phyloP scores from a whole-genome alignment of 1,284 basidiomycete genomes.

The Ceratorhiza oryzae-sativae region DNA sequence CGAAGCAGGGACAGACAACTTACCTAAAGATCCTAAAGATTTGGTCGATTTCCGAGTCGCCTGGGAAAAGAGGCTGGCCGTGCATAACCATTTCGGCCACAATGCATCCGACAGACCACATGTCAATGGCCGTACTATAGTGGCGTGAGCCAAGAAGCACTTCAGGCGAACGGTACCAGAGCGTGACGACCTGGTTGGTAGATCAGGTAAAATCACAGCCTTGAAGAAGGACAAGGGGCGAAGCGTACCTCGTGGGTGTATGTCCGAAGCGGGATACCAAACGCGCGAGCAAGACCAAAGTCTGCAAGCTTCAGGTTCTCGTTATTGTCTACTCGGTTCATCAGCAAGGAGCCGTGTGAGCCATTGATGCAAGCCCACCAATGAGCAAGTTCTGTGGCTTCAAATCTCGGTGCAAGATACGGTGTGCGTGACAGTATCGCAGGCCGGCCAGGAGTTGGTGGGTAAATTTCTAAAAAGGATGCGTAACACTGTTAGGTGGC shows the following conservation, averaged over 20 bases:
- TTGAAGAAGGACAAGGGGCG: slow-evolving; percentile 14
- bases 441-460: slow-evolving; percentile 87
- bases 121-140: slow-evolving; percentile 96
- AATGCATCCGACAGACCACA: slow-evolving; percentile 96
- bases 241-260: slow-evolving; percentile 92
- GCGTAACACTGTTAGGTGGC: background rate
- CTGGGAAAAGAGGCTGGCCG: slow-evolving; percentile 92
- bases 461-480: slow-evolving; percentile 79
- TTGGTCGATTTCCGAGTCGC: slow-evolving; percentile 99
- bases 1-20: slow-evolving; percentile 43
- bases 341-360: background rate
- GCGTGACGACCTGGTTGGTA: slow-evolving; percentile 83
- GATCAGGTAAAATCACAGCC: slow-evolving; percentile 35
- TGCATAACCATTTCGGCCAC: slow-evolving; percentile 92
- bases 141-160: slow-evolving; percentile 95
- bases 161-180: slow-evolving; percentile 98
- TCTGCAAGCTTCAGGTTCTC: slow-evolving; percentile 95
- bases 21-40: slow-evolving; percentile 99
- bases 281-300: slow-evolving; percentile 95
- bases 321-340: slow-evolving; percentile 63
- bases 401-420: slow-evolving; percentile 95
- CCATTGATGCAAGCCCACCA: slow-evolving; percentile 27
- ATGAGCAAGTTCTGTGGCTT: slow-evolving; percentile 99
- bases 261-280: slow-evolving; percentile 96
- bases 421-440: slow-evolving; percentile 93